Base-by-base conservation (phyloP, 768 basidiomycete genomes). In the Amanita pallidorosea region DNA sequence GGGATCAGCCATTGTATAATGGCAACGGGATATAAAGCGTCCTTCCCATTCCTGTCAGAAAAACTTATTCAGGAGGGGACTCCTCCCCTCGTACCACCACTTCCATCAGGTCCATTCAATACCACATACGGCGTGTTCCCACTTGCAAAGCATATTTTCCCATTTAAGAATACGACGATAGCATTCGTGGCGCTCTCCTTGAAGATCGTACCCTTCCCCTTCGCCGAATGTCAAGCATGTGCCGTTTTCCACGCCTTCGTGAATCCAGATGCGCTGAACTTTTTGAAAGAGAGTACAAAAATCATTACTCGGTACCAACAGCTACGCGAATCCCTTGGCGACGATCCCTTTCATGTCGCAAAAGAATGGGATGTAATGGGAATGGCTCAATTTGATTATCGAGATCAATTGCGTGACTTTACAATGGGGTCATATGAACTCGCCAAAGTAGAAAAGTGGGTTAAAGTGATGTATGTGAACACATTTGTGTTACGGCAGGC, bases 191-290 rank as follows among this genome's bases (percentile, higher is more conserved):
- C 85, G 2, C 73, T 89, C 9, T 70, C 71, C 1, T 60, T 70
- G 23, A 67, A 69, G 31, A 79, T 88, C 20, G 74, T 74, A 0
- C 92, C 91, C 2, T 76, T 94, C 53, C 90, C 88, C 1, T 59
- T 91, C 0, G 70, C 83, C 44, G 89, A 96, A 63, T 79, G 77
- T 0, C 93, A 95, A 65, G 83, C 83, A 0, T 76, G 75, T 0
- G 83, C 80, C 2, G 71, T 79, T 6, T 61, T 81, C 18, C 70
- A 70, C 20, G 77, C 74, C 0, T 84, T 87, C 53, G 67, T 67
- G 12, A 57, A 79, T 31, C 80, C 78, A 1, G 60, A 61, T 22
- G 63, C 70, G 18, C 64, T 88, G 6, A 74, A 87, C 54, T 51
- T 61, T 29, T 63, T 66, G 3, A 58, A 63, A 29, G 84, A 84